phyloP scores from a whole-genome alignment of 2,329 filamentous ascomycete genomes.

The Phaeosphaeria sp. region DNA sequence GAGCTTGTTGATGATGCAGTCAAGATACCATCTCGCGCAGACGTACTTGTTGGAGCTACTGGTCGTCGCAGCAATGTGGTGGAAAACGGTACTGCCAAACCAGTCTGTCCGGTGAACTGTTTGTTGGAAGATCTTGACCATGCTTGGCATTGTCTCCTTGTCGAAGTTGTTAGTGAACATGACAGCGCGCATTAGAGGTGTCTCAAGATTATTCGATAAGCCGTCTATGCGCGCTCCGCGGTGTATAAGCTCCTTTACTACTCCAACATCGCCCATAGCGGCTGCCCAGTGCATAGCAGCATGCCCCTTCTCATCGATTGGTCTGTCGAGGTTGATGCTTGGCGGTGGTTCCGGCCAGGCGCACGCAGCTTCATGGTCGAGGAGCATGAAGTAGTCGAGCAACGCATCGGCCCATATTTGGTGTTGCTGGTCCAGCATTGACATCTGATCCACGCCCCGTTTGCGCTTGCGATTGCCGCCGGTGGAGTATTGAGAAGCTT shows the following conservation, averaged over 20 bases:
- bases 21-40: slow-evolving; percentile 91
- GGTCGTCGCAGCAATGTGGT: slow-evolving; percentile 91
- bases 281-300: slow-evolving; percentile 97
- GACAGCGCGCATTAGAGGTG: slow-evolving; percentile 91
- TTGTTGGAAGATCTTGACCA: slow-evolving; percentile 82
- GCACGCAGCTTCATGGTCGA: slow-evolving; percentile 77
- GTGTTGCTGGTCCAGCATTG: slow-evolving; percentile 78
- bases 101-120: slow-evolving; percentile 83
- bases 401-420: slow-evolving; percentile 91
- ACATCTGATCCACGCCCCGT: slow-evolving; percentile 71
- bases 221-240: slow-evolving; percentile 78
- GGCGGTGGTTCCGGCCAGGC: slow-evolving; percentile 77
- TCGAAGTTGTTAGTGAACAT: slow-evolving; percentile 98
- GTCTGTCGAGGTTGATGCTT: slow-evolving; percentile 86
- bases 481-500: slow-evolving; percentile 68
- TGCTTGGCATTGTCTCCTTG: slow-evolving; percentile 84
- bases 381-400: slow-evolving; percentile 93
- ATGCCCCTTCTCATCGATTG: slow-evolving; percentile 92
- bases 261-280: slow-evolving; percentile 93
- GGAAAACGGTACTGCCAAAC: slow-evolving; percentile 86
- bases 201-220: slow-evolving; percentile 72
- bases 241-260: slow-evolving; percentile 84
- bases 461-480: slow-evolving; percentile 74
- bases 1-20: slow-evolving; percentile 87
- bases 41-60: slow-evolving; percentile 85